phyloP scores from a whole-genome alignment of 2,329 filamentous ascomycete genomes.

The Trichophyton mentagrophytes region DNA sequence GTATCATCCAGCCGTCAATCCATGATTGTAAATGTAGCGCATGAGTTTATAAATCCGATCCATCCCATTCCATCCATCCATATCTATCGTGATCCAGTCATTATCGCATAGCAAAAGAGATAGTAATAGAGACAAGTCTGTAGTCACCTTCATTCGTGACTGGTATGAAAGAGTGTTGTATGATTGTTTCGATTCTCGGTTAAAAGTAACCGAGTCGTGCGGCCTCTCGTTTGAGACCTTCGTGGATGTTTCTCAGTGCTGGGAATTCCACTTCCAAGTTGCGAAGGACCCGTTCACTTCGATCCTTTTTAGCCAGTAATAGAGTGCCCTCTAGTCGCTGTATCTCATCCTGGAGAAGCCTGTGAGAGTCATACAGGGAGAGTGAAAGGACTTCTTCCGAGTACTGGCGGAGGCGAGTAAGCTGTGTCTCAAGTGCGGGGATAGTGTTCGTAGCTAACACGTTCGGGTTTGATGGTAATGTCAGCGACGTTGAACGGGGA shows the following conservation, averaged over 20 bases:
- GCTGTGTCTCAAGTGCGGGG: slow-evolving; percentile 15
- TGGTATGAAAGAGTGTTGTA: background rate
- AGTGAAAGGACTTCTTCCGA: slow-evolving; percentile 18
- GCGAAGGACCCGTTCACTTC: slow-evolving; percentile 11
- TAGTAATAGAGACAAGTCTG: background rate
- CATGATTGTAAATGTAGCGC: background rate
- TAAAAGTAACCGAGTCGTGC: slow-evolving; percentile 13
- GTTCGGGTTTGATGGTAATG: slow-evolving; percentile 4
- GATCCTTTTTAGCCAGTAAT: slow-evolving; percentile 9
- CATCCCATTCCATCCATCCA: background rate
- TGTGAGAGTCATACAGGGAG: slow-evolving; percentile 18
- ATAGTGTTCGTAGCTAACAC: slow-evolving; percentile 5
- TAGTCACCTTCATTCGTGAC: no score
- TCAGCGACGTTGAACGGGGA: background rate
- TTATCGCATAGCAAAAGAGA: background rate
- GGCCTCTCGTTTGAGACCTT: slow-evolving; percentile 11
- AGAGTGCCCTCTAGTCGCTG: slow-evolving; percentile 12
- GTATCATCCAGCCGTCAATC: background rate
- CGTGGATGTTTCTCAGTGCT: slow-evolving; percentile 8
- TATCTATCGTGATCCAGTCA: slow-evolving; percentile 1
- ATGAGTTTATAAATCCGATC: background rate
- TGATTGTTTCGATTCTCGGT: background rate
- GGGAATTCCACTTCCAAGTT: slow-evolving; percentile 12
- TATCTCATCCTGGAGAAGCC: slow-evolving; percentile 16
- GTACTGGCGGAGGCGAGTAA: slow-evolving; percentile 16